phyloP scores from a whole-genome alignment of 305 asterid genomes.

The Coffea humblotiana region DNA sequence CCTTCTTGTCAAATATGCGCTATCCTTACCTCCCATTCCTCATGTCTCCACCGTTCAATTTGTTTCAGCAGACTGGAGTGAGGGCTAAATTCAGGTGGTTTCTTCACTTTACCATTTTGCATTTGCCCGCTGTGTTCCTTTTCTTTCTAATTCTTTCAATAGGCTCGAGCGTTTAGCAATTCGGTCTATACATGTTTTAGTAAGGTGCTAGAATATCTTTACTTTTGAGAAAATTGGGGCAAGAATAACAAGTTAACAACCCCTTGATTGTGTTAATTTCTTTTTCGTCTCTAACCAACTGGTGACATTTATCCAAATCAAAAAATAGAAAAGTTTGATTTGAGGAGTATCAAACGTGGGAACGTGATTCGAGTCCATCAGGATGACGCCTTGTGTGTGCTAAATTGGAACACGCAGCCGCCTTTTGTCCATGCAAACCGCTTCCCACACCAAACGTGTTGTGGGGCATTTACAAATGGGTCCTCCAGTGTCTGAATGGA shows the following conservation, averaged over 20 bases:
- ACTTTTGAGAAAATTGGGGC: background rate
- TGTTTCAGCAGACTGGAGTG: no score
- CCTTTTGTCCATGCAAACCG: conserved; percentile 27
- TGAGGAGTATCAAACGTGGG: background rate
- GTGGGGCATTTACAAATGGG: background rate
- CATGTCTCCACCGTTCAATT: no score
- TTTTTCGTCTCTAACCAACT: no score
- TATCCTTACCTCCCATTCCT: no score
- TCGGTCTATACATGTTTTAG: background rate
- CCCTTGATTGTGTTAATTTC: no score
- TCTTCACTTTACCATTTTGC: background rate
- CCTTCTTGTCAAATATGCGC: no score
- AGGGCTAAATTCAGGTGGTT: no score
- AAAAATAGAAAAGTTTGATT: no score
- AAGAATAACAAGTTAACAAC: background rate
- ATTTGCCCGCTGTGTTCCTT: background rate
- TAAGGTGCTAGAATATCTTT: background rate
- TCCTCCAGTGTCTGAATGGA: background rate
- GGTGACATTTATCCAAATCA: no score
- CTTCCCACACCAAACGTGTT: background rate
- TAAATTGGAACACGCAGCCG: conserved; percentile 39
- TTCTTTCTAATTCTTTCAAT: background rate
- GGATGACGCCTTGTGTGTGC: conserved; percentile 26
- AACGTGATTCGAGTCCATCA: background rate
- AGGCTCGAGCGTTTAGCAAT: background rate